Base-by-base conservation (phyloP, 768 basidiomycete genomes). In the Pilatotrama ljubarskyi region DNA sequence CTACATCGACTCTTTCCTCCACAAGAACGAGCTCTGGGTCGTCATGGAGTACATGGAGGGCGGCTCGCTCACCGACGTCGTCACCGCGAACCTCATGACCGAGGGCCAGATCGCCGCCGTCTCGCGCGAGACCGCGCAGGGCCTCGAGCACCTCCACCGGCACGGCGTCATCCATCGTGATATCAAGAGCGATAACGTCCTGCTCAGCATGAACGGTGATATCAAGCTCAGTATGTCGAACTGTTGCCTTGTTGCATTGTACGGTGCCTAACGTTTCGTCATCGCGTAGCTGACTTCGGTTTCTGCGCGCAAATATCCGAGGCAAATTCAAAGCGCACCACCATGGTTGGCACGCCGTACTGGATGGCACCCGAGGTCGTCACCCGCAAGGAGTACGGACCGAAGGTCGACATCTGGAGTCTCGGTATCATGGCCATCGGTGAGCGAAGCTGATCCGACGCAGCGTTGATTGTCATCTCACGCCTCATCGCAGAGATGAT, bases 31-130 rank as follows among this genome's bases (percentile, higher is more conserved):
- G 70, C 81, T 99, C 3, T 98, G 97, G 97, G 95, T 99, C 38
- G 94, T 98, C 57, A 98, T 99, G 97, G 97, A 98, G 77, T 98
- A 95, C 75, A 98, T 98, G 96, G 95, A 98, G 76, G 95, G 95
- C 40, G 92, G 93, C 35, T 88, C 86, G 29, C 77, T 98, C 43
- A 99, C 96, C 5, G 96, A 98, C 70, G 95, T 98, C 62, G 95
- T 95, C 66, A 95, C 93, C 17, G 91, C 89, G 51, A 95, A 95
- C 73, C 76, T 97, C 69, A 98, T 99, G 95, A 95, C 91, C 0
- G 97, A 98, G 73, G 97, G 95, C 1, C 97, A 98, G 78, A 98
- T 99, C 63, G 95, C 97, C 0, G 97, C 96, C 3, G 97, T 98
- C 32, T 91, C 88, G 43, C 79, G 93, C 72, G 97, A 98, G 78